Evolutionary conservation across 2,329 filamentous ascomycete species (phyloP).

Genomic region (Chaetothyriales sp.): DNA sequence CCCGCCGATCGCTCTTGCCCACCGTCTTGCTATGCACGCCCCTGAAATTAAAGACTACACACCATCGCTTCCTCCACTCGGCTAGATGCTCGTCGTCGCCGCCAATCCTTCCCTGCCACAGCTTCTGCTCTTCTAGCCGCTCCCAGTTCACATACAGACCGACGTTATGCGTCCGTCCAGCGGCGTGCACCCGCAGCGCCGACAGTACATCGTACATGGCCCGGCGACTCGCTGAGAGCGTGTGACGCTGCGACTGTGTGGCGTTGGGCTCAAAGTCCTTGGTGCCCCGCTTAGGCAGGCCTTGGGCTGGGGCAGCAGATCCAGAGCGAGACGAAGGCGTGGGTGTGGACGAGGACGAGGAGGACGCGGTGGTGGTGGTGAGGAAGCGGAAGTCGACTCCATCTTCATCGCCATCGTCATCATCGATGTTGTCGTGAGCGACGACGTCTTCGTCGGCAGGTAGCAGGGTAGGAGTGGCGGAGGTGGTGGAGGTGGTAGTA

Average conservation of each 20-base stretch:
- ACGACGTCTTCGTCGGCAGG: conserved; percentile 33
- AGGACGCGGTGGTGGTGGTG: conserved; percentile 36
- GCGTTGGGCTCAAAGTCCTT: conserved; percentile 96
- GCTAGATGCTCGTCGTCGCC: conserved; percentile 5
- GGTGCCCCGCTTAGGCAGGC: conserved; percentile 73
- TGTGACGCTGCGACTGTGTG: conserved; percentile 63
- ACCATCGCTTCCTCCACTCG: conserved; percentile 21
- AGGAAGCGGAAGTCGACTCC: conserved; percentile 77
- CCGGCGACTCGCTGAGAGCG: conserved; percentile 65
- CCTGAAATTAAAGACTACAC: conserved; percentile 58
- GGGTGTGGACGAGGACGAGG: conserved; percentile 23
- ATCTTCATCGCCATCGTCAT: conserved; percentile 60
- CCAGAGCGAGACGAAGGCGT: neutral
- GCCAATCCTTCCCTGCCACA: conserved; percentile 10
- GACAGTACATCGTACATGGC: conserved; percentile 82
- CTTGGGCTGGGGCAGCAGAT: neutral
- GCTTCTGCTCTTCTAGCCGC: conserved; percentile 3
- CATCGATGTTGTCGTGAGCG: conserved; percentile 20
- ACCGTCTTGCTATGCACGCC: conserved; percentile 63
- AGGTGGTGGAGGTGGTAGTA: no score
- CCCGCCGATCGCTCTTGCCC: conserved; percentile 52
- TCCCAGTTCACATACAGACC: conserved; percentile 48
- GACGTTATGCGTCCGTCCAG: conserved; percentile 46
- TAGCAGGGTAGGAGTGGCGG: neutral
- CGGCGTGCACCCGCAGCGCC: conserved; percentile 60